These are phyloP conservation scores for Volvariella surrecta DNA, from an alignment of 1,284 basidiomycete genomes.

Conservation along the genomic window DNA sequence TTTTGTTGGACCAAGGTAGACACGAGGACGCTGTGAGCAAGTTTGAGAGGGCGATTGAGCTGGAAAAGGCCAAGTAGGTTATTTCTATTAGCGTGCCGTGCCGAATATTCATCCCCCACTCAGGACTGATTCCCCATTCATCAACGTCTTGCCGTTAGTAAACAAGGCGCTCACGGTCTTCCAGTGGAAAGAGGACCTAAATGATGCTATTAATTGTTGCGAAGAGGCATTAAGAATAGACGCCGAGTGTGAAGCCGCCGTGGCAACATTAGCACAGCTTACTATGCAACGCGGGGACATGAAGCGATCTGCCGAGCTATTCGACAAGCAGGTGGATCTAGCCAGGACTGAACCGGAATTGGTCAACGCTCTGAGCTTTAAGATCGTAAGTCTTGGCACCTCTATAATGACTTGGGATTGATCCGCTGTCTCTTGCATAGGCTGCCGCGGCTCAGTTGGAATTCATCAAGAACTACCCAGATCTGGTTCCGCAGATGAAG, in stretches of 20 bases:
- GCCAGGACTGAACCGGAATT: slow-evolving; percentile 91
- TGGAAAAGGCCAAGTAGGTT: slow-evolving; percentile 72
- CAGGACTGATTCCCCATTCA: slow-evolving; percentile 41
- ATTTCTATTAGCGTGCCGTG: neutral
- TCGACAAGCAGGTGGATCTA: slow-evolving; percentile 78
- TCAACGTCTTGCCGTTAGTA: slow-evolving; percentile 87
- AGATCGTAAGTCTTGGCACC: slow-evolving; percentile 70
- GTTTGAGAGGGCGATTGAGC: slow-evolving; percentile 89
- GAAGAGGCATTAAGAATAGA: slow-evolving; percentile 84
- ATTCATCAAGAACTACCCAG: slow-evolving; percentile 78
- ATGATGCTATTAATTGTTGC: slow-evolving; percentile 79
- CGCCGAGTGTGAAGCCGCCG: slow-evolving; percentile 92
- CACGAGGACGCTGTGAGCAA: slow-evolving; percentile 91
- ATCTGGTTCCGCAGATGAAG: slow-evolving; percentile 61
- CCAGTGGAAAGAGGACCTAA: slow-evolving; percentile 93
- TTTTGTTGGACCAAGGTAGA: slow-evolving; percentile 88
- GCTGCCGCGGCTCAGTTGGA: slow-evolving; percentile 76
- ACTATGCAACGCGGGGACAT: slow-evolving; percentile 89
- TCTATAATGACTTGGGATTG: too few relatives aligned
- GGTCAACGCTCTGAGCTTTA: slow-evolving; percentile 82
- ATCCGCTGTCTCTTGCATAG: slow-evolving; percentile 33
- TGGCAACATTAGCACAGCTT: slow-evolving; percentile 93
- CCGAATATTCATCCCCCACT: slow-evolving; percentile 4
- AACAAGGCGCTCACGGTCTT: slow-evolving; percentile 96
- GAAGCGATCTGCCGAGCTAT: slow-evolving; percentile 82